A percentile compares a stretch with the other conserved stretches of the same genome.
phyloP scores from a whole-genome alignment of 2,329 filamentous ascomycete genomes.

The Ophioceras dolichostomum region DNA sequence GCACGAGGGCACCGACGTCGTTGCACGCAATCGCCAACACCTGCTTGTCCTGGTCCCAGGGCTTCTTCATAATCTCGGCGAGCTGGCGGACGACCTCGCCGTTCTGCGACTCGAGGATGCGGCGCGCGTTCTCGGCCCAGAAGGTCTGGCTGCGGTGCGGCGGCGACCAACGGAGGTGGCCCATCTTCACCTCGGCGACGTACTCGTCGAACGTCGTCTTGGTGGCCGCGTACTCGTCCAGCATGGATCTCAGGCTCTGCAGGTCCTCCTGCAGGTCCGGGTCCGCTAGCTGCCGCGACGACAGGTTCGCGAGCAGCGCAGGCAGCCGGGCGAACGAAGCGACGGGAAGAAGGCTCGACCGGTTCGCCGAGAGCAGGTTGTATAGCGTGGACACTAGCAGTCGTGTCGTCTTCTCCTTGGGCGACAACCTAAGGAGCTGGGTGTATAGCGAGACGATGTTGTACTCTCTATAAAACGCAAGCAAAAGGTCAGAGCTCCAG shows the following conservation, averaged over 20 bases:
- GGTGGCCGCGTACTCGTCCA: constrained; percentile 56
- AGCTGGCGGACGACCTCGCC: constrained; percentile 68
- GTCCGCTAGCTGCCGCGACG: constrained; percentile 50
- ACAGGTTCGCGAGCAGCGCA: constrained; percentile 49
- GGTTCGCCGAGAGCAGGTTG: constrained; percentile 65
- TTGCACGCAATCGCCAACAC: constrained; percentile 89
- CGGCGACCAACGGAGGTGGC: constrained; percentile 85
- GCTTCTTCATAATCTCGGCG: constrained; percentile 66
- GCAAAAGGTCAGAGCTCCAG: neutral
- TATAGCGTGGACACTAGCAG: constrained; percentile 79
- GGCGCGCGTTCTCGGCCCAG: constrained; percentile 83
- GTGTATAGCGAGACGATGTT: constrained; percentile 86
- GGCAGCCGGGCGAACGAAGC: constrained; percentile 79
- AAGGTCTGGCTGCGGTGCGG: constrained; percentile 79
- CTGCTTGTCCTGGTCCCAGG: constrained; percentile 71
- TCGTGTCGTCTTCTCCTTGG: constrained; percentile 95
- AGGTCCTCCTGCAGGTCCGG: constrained; percentile 53
- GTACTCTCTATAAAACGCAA: constrained; percentile 53
- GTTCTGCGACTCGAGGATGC: constrained; percentile 74
- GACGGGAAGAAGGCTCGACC: constrained; percentile 65
- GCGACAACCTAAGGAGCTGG: constrained; percentile 82
- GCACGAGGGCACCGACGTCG: constrained; percentile 79
- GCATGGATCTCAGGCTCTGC: constrained; percentile 45
- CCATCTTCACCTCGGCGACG: constrained; percentile 71
- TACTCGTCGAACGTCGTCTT: constrained; percentile 82